Evolutionary conservation across 2,329 filamentous ascomycete genomes (phyloP), one percentile per base, ranked within the genome.

Genomic region (Ceratocystiopsis brevicomis): DNA sequence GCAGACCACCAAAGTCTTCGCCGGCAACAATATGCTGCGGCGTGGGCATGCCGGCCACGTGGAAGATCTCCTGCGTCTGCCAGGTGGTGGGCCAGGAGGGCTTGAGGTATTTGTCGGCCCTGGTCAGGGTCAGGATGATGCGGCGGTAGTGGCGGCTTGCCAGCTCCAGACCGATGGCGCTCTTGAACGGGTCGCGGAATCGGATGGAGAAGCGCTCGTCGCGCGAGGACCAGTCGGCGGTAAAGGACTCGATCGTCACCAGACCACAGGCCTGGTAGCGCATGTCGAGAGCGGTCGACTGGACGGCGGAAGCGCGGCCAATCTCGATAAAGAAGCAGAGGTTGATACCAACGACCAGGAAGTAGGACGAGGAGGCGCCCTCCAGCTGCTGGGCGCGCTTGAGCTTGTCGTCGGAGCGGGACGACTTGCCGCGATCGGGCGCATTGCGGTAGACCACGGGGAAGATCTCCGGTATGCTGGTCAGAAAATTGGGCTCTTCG

Each of bases 41-140:
- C 12, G 68, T 64, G 9, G 67, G 63, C 14, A 73, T 61, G 9
- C 68, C 69, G 37, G 63, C 61, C 42, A 74, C 62, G 41, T 64
- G 63, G 49, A 74, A 73, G 4, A 72, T 64, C 49, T 65, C 45
- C 37, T 49, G 44, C 34, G 65, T 64, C 48, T 73, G 71, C 55
- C 71, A 64, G 35, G 68, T 59, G 42, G 70, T 65, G 11, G 71
- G 71, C 71, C 71, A 75, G 45, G 67, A 68, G 0, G 71, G 71
- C 52, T 73, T 73, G 38, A 75, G 55, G 44, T 65, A 68, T 35
- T 69, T 65, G 51, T 75, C 71, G 25, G 64, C 64, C 44, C 65
- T 69, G 44, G 68, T 68, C 32, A 75, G 58, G 2, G 64, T 68
- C 42, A 67, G 64, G 39, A 73, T 66, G 39, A 74, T 69, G 36